Percentiles rank a stretch among this genome's conserved stretches.
These are phyloP conservation scores for Saccharomycopsis oosterbeekiorum DNA, from an alignment of 805 yeast species.

Conservation along the genomic window DNA sequence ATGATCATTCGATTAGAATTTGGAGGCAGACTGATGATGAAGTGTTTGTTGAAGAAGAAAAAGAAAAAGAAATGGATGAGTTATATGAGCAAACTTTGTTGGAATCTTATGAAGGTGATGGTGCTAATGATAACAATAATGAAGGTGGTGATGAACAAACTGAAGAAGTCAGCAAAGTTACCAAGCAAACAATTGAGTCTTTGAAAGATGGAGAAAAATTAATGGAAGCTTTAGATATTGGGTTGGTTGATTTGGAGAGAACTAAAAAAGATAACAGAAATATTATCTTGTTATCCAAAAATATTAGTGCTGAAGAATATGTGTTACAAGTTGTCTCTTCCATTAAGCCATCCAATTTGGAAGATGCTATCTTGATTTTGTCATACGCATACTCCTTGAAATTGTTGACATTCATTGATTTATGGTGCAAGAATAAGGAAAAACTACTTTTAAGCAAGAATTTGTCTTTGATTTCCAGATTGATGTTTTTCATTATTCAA, in stretches of 20 bases:
- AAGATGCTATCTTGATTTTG: constrained; percentile 83
- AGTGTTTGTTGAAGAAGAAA: constrained; percentile 93
- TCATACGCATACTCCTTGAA: constrained; percentile 78
- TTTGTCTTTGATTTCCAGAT: constrained; percentile 58
- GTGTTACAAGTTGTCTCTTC: constrained; percentile 61
- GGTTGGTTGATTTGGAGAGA: constrained; percentile 57
- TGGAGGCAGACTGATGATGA: constrained; percentile 94
- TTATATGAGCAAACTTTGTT: constrained; percentile 74
- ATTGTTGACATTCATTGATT: constrained; percentile 61
- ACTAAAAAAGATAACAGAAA: constrained; percentile 46
- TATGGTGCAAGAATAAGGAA: constrained; percentile 50
- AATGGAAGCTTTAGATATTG: constrained; percentile 86
- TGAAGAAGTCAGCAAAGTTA: constrained; percentile 52
- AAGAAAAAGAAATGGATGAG: constrained; percentile 93
- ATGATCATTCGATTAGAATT: constrained; percentile 86
- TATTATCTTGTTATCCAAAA: constrained; percentile 59
- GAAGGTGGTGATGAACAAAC: constrained; percentile 31
- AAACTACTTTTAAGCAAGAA: constrained; percentile 34
- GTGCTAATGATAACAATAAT: constrained; percentile 30
- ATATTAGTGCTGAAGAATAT: constrained; percentile 63
- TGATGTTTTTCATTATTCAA: constrained; percentile 64
- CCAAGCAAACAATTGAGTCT: constrained; percentile 80
- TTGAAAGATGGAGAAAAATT: constrained; percentile 89
- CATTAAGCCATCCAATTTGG: constrained; percentile 77
- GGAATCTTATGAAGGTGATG: constrained; percentile 56